Evolutionary conservation across 345 rosid genomes (phyloP), one percentile per base, ranked within the genome.

Genomic region (Populus euphratica): DNA sequence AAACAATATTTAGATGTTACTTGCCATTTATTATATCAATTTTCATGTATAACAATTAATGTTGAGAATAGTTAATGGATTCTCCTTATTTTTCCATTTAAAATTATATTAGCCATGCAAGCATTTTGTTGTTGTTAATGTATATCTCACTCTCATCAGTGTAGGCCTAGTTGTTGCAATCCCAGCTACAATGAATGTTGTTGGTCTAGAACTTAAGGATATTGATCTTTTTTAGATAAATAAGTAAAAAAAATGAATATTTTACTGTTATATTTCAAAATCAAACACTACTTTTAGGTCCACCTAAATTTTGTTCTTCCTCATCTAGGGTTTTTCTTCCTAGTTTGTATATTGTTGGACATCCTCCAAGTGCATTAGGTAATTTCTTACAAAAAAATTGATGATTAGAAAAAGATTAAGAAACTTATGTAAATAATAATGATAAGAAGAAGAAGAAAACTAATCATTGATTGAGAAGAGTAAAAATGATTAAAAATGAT

Each of bases 171-270:
- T 96, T 75, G 93, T 83, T 63, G 97, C 96, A 14, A 93, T 95
- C 82, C 97, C 98, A 56, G 98, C 91, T 63, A 98, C 98, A 52
- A 97, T 92, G 71, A 92, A 92, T 81, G 87, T 97, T 41, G 97
- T 97, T 67, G 95, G 97, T 68, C 90, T 96, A 77, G 91, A 96
- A 74, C 92, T 96, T 59, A 89, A 85, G 67, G 97, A 96, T 86
- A 85, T 96, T n/a, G 97, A 96, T 83, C 89, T 96, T 79, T 96
- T 96, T 83, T 97, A 96, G 88, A 92, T 96, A 84, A 96, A 96
- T 79, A 95, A 96, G 99, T 96, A 70, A 73, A 64, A 63, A 39
- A 39, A 39, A 6, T 39, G 41, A 39, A 39, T 6, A 6, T 2
- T 2, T 6, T 39, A 39, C 9, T 6, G 68, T 64, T 23, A 35